Conservation (phyloP, 2,329 filamentous ascomycete species). For the Juglanconis oblonga region DNA sequence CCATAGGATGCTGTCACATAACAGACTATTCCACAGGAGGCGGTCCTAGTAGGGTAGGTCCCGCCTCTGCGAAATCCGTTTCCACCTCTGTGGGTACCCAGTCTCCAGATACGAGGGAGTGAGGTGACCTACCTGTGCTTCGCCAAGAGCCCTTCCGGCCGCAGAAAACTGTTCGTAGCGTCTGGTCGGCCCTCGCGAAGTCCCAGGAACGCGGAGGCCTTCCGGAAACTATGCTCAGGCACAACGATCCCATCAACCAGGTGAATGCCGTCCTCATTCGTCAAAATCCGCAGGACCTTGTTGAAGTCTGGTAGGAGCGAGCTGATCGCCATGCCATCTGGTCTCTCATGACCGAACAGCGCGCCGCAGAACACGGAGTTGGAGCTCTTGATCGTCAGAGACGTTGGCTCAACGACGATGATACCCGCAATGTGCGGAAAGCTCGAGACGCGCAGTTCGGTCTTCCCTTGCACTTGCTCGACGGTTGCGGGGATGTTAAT, state of each 20-base stretch:
- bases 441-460: constrained; percentile 80
- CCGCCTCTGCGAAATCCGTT: too few species aligned
- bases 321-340: constrained; percentile 76
- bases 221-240: constrained; percentile 91
- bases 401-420: constrained; percentile 79
- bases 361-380: constrained; percentile 93
- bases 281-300: constrained; percentile 74
- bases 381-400: constrained; percentile 80
- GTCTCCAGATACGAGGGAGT: too few species aligned
- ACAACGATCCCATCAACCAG: constrained; percentile 93
- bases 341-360: constrained; percentile 83
- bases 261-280: constrained; percentile 79
- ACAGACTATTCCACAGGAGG: too few species aligned
- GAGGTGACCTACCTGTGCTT: constrained; percentile 32
- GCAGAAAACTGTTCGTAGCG: constrained; percentile 73
- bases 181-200: constrained; percentile 80
- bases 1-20: too few species aligned
- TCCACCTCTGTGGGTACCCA: too few species aligned
- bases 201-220: constrained; percentile 79
- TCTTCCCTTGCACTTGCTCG: constrained; percentile 65
- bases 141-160: constrained; percentile 79
- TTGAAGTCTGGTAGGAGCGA: constrained; percentile 86
- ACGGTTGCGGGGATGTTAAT: constrained; percentile 84
- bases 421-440: constrained; percentile 98
- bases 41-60: too few species aligned